Evolutionary conservation across 768 basidiomycete species (phyloP), one percentile per base, ranked within the genome.

Genomic region (Auricularia sp.): DNA sequence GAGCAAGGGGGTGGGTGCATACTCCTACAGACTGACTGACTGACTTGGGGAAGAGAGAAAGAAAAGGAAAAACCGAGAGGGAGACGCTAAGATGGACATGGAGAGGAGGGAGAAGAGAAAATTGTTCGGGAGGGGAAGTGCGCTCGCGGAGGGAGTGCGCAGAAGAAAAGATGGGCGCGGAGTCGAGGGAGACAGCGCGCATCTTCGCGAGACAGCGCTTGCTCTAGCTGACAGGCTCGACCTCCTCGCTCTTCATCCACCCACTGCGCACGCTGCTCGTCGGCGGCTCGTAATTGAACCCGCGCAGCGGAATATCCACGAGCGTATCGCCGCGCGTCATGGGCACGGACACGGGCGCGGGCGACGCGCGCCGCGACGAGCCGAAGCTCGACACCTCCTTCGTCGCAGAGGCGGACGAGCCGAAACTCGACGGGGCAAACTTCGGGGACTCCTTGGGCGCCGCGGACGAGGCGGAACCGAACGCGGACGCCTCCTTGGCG

Each of bases 171-270:
- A 29, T 29, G 24, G n/a, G n/a, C n/a, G n/a, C n/a, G n/a, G n/a
- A n/a, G n/a, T n/a, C n/a, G n/a, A n/a, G n/a, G n/a, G n/a, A 29
- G 29, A 29, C 29, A 29, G 29, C 29, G 29, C 29, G 29, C 29
- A 29, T 29, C 29, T 2, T 29, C 24, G 24, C 24, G 2, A 29
- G 29, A 29, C 1, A 1, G 29, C 29, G 29, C 29, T 1, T 0
- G 29, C 29, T 59, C 24, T 59, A 59, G 0, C 16, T n/a, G 29
- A 59, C 56, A 5, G 56, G 56, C 56, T 59, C 56, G 34, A 59
- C 56, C 56, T 59, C 56, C 24, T 59, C 56, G 29, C 34, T 29
- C 34, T 59, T 59, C 56, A 59, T 59, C 56, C 56, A 59, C 24
- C 29, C 56, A 18, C 24, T 13, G 24, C 56, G 56, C 6, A 59